These are phyloP conservation scores for Dryadomyces sulphureus DNA, from an alignment of 2,329 filamentous ascomycete species.

Conservation along the genomic window DNA sequence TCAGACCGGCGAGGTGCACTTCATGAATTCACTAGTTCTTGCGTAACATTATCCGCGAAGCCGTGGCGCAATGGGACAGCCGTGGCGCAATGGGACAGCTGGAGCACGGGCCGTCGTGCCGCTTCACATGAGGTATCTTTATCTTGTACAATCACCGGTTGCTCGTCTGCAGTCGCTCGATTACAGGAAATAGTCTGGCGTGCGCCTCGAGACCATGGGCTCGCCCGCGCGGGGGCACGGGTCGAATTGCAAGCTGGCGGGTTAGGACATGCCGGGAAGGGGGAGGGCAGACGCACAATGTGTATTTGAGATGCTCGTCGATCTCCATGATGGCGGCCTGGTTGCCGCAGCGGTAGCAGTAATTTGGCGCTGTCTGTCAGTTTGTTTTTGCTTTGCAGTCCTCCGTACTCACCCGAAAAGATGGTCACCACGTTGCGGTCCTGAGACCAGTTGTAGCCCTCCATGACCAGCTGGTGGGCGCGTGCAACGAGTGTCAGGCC, in stretches of 20 bases:
- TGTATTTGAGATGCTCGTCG: slow-evolving; percentile 98
- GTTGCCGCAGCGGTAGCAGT: slow-evolving; percentile 98
- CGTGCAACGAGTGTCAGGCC: slow-evolving; percentile 88
- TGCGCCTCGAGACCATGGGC: slow-evolving; percentile 96
- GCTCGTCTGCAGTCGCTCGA: slow-evolving; percentile 11
- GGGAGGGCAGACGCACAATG: slow-evolving; percentile 43
- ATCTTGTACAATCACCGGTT: background rate
- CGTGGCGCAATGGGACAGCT: background rate
- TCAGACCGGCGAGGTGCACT: too few relatives aligned
- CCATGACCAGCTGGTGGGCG: slow-evolving; percentile 98
- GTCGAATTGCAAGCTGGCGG: slow-evolving; percentile 92
- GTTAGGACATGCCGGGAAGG: background rate
- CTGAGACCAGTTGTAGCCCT: slow-evolving; percentile 99
- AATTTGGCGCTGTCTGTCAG: slow-evolving; percentile 53
- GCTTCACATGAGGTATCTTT: background rate
- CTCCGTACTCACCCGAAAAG: slow-evolving; percentile 60
- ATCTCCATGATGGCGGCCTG: slow-evolving; percentile 99
- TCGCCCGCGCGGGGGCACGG: slow-evolving; percentile 94
- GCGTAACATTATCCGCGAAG: background rate
- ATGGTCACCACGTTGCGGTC: slow-evolving; percentile 97
- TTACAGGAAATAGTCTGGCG: slow-evolving; percentile 97
- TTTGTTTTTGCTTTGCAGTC: background rate
- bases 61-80: background rate
- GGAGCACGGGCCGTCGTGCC: background rate
- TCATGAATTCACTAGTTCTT: background rate